phyloP scores from a whole-genome alignment of 148 eudicot genomes.

The Gaultheria prostrata region DNA sequence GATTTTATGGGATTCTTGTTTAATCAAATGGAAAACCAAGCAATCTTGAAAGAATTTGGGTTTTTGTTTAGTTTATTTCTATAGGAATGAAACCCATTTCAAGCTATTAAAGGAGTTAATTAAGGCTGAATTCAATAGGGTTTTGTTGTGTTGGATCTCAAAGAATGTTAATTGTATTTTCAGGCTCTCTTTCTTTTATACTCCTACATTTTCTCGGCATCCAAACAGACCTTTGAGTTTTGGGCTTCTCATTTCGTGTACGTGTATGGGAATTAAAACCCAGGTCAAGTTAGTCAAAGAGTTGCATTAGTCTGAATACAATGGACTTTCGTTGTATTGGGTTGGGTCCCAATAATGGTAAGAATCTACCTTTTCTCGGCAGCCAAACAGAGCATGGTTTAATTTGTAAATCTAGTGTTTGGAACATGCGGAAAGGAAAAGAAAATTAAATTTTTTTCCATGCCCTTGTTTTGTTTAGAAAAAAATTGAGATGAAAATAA shows the following conservation, averaged over 20 bases:
- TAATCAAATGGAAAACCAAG: too few relatives aligned
- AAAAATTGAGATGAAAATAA: too few relatives aligned
- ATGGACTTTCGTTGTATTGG: neutral
- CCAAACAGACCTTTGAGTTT: neutral
- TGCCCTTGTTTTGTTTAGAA: too few relatives aligned
- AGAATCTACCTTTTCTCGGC: neutral
- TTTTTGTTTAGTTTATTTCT: neutral
- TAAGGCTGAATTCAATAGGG: slow-evolving; percentile 1
- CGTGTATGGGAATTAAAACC: neutral
- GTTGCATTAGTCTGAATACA: neutral
- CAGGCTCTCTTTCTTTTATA: neutral
- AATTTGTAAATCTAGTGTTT: neutral
- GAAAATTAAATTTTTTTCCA: too few relatives aligned
- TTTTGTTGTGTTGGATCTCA: slow-evolving; percentile 11
- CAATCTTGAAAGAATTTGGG: neutral
- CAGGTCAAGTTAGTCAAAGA: neutral
- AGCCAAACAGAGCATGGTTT: neutral
- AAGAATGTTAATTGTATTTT: neutral
- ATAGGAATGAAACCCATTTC: neutral
- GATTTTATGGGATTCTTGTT: too few relatives aligned
- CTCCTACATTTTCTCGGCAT: neutral
- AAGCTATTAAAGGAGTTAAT: slow-evolving; percentile 18
- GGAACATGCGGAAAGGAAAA: neutral
- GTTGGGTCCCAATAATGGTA: neutral
- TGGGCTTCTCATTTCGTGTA: too few relatives aligned